Percentiles rank a stretch among this genome's conserved stretches.
Evolutionary conservation across 108 stramenopile genomes (phyloP).

Genomic region (Mediolabrus comicus): DNA sequence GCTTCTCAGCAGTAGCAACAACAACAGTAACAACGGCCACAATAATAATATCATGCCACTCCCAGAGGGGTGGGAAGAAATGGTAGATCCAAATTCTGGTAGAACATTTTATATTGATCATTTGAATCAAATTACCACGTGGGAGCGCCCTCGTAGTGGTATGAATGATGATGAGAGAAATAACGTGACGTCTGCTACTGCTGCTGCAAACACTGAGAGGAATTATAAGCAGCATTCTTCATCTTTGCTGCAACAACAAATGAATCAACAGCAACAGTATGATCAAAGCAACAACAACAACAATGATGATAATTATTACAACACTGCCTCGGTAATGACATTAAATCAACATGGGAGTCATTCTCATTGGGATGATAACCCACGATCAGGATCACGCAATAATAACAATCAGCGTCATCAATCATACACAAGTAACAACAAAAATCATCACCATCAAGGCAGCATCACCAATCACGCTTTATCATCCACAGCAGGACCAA

Average conservation of each 20-base stretch:
- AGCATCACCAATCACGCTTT: constrained; percentile 24
- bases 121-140: constrained; percentile 70
- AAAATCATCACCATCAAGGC: constrained; percentile 29
- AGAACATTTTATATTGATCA: constrained; percentile 88
- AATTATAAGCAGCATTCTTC: too few species aligned
- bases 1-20: too few species aligned
- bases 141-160: background rate
- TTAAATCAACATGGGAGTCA: constrained; percentile 26
- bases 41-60: constrained; percentile 26
- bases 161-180: background rate
- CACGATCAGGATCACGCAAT: constrained; percentile 1
- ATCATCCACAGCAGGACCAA: constrained; percentile 19
- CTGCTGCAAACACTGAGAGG: background rate
- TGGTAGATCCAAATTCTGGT: constrained; percentile 71
- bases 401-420: background rate
- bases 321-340: background rate
- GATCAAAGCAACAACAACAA: background rate
- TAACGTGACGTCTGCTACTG: background rate
- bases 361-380: constrained; percentile 10
- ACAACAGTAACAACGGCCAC: constrained; percentile 11
- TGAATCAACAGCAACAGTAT: too few species aligned
- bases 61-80: constrained; percentile 85
- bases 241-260: too few species aligned
- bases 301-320: background rate
- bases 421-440: background rate